These are phyloP conservation scores for Stentor coeruleus DNA, from an alignment of 73 alveolate species.

Conservation along the genomic window DNA sequence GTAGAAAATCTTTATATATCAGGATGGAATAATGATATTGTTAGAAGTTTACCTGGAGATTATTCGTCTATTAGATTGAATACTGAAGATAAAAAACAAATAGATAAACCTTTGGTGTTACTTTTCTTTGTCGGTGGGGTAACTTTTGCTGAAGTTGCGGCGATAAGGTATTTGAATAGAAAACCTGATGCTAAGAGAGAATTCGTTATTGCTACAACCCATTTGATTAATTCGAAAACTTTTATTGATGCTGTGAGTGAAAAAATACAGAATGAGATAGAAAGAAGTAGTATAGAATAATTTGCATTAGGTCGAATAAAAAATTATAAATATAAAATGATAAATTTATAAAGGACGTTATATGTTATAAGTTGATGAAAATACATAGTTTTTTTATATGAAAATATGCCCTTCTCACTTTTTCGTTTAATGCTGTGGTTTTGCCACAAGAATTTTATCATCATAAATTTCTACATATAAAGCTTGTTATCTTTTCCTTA, in stretches of 20 bases:
- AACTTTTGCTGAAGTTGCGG: constrained; percentile 75
- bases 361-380: too few species aligned
- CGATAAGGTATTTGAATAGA: constrained; percentile 58
- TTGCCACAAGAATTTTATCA: too few species aligned
- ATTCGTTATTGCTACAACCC: constrained; percentile 55
- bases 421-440: too few species aligned
- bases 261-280: constrained; percentile 21
- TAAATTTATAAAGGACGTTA: too few species aligned
- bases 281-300: constrained; percentile 23
- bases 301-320: too few species aligned
- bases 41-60: constrained; percentile 41
- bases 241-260: constrained; percentile 25
- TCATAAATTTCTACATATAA: too few species aligned
- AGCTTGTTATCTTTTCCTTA: too few species aligned
- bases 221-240: constrained; percentile 36
- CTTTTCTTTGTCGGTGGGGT: constrained; percentile 70
- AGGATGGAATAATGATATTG: constrained; percentile 25
- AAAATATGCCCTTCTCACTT: too few species aligned
- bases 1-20: constrained; percentile 1
- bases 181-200: constrained; percentile 33
- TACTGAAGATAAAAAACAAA: constrained; percentile 11
- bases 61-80: not conserved
- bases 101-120: constrained; percentile 42
- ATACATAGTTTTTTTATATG: too few species aligned
- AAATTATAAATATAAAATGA: too few species aligned